Evolutionary conservation across 2,329 filamentous ascomycete genomes (phyloP).

Genomic region (Xylariaceae sp.): DNA sequence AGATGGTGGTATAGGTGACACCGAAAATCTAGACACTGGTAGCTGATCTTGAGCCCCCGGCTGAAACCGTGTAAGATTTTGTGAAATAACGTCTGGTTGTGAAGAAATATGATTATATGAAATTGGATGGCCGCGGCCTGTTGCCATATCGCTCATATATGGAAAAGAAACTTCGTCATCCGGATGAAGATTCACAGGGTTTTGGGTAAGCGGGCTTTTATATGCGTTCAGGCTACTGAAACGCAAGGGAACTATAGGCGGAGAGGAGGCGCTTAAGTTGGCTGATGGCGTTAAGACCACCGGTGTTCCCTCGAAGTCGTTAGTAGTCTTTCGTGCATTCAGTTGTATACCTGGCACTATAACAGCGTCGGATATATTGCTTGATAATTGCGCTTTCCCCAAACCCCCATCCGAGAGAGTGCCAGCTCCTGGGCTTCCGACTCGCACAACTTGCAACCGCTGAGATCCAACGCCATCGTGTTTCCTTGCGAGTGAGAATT

Average conservation of each 20-base stretch:
- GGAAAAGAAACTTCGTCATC: constrained; percentile 13
- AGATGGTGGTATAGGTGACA: constrained; percentile 14
- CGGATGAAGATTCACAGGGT: neutral
- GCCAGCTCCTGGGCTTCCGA: constrained; percentile 3
- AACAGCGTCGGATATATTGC: neutral
- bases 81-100: constrained; percentile 7
- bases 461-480: constrained; percentile 1
- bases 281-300: neutral
- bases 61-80: constrained; percentile 16
- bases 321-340: neutral
- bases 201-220: neutral
- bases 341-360: neutral
- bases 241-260: constrained; percentile 14
- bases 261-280: neutral
- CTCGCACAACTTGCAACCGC: constrained; percentile 17
- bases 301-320: neutral
- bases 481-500: constrained; percentile 9
- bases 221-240: constrained; percentile 24
- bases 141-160: constrained; percentile 11
- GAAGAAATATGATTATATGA: constrained; percentile 1
- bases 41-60: neutral
- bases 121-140: neutral
- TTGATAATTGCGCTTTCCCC: neutral
- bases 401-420: neutral
- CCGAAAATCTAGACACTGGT: constrained; percentile 18